Base-by-base conservation (phyloP, 2,329 filamentous ascomycete genomes). In the Diaporthe helianthi region DNA sequence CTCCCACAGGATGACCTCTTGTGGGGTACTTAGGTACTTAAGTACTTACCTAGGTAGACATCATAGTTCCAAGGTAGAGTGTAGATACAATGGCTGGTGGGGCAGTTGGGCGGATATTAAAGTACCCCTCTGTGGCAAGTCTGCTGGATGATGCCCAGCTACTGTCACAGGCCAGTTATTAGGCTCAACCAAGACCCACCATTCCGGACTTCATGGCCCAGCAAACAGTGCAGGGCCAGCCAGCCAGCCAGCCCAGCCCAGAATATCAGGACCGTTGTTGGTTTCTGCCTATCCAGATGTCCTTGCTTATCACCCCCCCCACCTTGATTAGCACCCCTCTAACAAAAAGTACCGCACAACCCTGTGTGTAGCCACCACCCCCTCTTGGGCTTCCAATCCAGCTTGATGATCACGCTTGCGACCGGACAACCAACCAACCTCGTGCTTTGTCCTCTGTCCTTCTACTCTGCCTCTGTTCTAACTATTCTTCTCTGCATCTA, bases 381-480 rank as follows among this genome's bases (percentile, higher is more conserved):
- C 58, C 26, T 26, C 38, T 33, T 33, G 29, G 41, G 44, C 44
- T n/a, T 36, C 55, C 58, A 49, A 36, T 36, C 58, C 58, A 63
- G 58, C 44, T 36, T 36, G 54, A 60, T 29, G 58, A 63, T 44
- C 58, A 47, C 29, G 33, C 29, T 47, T 63, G 58, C 58, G 44
- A 63, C 58, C 49, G 58, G 58, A 49, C 58, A 46, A 60, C 24
- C 55, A 61, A 61, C 55, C 58, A 63, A 63, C 44, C 58, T 63
- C 44, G 9, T 63, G 58, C 58, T 49, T 49, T 63, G 58, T 49
- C 58, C 58, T 61, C 41, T 47, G n/a, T 17, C 24, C 41, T 47
- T 47, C 31, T 19, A 13, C 4, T 44, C 41, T 44, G 13, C 31
- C 31, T 38, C 31, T 36, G 19, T 41, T 47, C 54, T 55, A 33